A percentile compares a stretch with the other conserved stretches of the same genome.
These are phyloP conservation scores for Cyclostephanos tholiformis DNA, from an alignment of 108 stramenopile genomes.

Conservation along the genomic window DNA sequence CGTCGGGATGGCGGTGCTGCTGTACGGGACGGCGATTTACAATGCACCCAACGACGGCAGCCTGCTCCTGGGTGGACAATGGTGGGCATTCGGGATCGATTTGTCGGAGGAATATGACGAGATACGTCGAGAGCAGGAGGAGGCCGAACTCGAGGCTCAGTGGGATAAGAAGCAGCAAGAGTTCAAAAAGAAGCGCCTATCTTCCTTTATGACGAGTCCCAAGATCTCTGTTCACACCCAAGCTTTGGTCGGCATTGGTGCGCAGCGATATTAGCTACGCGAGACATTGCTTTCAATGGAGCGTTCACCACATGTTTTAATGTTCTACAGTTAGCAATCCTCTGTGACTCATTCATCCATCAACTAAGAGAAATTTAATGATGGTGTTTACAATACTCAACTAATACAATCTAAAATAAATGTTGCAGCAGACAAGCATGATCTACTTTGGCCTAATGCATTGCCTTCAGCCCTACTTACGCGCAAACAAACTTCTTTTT, in stretches of 20 bases:
- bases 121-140: slow-evolving; percentile 56
- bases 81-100: slow-evolving; percentile 68
- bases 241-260: slow-evolving; percentile 56
- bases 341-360: too few species aligned
- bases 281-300: neutral
- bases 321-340: too few species aligned
- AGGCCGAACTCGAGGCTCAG: slow-evolving; percentile 55
- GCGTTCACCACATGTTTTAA: too few species aligned
- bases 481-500: too few species aligned
- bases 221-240: slow-evolving; percentile 64
- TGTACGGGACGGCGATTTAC: slow-evolving; percentile 96
- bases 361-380: too few species aligned
- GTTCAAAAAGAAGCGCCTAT: slow-evolving; percentile 57
- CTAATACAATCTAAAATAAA: neutral
- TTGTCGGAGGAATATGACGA: slow-evolving; percentile 65
- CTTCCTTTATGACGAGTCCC: slow-evolving; percentile 66
- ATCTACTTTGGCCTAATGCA: too few species aligned
- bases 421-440: too few species aligned
- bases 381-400: too few species aligned
- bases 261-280: slow-evolving; percentile 28
- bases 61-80: slow-evolving; percentile 71
- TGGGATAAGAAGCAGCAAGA: slow-evolving; percentile 53
- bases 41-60: slow-evolving; percentile 92
- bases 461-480: too few species aligned
- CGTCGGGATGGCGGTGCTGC: slow-evolving; percentile 83